Evolutionary conservation across 2,329 filamentous ascomycete species (phyloP).

Genomic region (Epichloe sibirici): DNA sequence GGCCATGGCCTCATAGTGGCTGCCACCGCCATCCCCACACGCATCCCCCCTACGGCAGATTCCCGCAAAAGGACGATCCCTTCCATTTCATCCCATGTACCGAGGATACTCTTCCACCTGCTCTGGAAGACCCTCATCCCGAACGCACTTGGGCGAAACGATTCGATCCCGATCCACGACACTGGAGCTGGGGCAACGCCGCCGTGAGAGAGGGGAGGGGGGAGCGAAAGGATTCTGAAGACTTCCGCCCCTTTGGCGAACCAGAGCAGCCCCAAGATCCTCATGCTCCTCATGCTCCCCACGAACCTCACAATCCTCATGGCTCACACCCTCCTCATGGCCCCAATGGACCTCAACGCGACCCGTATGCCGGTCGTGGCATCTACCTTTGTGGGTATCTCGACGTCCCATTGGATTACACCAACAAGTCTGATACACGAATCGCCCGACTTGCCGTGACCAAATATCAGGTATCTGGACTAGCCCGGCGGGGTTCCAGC

Average conservation of each 20-base stretch:
- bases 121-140: constrained; percentile 26
- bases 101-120: constrained; percentile 25
- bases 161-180: constrained; percentile 30
- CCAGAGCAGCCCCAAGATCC: background rate
- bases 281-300: background rate
- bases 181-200: constrained; percentile 34
- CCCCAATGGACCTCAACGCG: constrained; percentile 8
- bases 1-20: constrained; percentile 3
- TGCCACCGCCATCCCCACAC: constrained; percentile 4
- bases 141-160: constrained; percentile 26
- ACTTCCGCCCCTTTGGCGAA: background rate
- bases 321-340: background rate
- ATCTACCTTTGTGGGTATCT: constrained; percentile 37
- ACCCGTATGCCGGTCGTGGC: constrained; percentile 26
- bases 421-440: constrained; percentile 29
- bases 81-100: constrained; percentile 38
- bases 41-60: constrained; percentile 13
- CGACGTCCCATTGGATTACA: constrained; percentile 36
- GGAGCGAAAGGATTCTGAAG: background rate
- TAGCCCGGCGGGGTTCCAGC: constrained; percentile 14
- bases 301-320: background rate
- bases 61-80: constrained; percentile 29
- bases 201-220: background rate
- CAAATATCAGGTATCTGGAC: constrained; percentile 35
- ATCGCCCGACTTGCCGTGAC: constrained; percentile 35